Conservation (phyloP, 1,139 yeast species). For the Blastobotrys raffinosifermentans region DNA sequence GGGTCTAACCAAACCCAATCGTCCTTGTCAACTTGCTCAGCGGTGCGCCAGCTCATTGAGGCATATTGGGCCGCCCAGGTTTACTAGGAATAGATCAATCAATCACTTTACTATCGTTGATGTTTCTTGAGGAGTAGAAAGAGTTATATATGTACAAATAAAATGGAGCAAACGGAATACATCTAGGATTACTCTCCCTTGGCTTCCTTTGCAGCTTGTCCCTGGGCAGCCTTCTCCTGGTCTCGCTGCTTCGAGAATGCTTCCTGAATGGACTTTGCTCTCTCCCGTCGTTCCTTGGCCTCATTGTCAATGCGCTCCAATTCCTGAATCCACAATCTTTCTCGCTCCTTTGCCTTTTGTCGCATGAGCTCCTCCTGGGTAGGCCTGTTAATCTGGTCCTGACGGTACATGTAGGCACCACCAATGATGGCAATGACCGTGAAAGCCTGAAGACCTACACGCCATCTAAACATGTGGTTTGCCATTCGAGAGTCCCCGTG, state of each 20-base stretch:
- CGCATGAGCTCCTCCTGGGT: conserved; percentile 50
- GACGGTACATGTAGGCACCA: conserved; percentile 64
- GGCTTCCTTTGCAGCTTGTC: conserved; percentile 8
- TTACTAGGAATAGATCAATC: no score
- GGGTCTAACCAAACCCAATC: no score
- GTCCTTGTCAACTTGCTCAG: no score
- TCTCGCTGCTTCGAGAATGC: conserved; percentile 13
- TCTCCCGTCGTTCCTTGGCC: conserved; percentile 43
- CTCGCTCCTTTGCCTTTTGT: conserved; percentile 80
- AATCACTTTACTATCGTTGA: no score
- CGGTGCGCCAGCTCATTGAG: no score
- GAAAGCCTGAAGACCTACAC: conserved; percentile 80
- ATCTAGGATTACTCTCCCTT: conserved; percentile 3
- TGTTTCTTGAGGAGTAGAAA: no score
- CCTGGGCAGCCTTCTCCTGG: no score
- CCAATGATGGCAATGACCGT: conserved; percentile 76
- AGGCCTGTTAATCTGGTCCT: conserved; percentile 48
- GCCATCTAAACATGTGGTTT: conserved; percentile 81
- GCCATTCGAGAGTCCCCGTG: conserved; percentile 70
- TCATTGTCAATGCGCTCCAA: conserved; percentile 77
- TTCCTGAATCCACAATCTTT: conserved; percentile 84
- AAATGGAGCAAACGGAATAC: no score
- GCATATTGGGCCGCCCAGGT: no score
- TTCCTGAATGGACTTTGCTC: conserved; percentile 20
- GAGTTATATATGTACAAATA: no score